Conservation (phyloP, 2,329 filamentous ascomycete species). For the Colletotrichum falcatum region DNA sequence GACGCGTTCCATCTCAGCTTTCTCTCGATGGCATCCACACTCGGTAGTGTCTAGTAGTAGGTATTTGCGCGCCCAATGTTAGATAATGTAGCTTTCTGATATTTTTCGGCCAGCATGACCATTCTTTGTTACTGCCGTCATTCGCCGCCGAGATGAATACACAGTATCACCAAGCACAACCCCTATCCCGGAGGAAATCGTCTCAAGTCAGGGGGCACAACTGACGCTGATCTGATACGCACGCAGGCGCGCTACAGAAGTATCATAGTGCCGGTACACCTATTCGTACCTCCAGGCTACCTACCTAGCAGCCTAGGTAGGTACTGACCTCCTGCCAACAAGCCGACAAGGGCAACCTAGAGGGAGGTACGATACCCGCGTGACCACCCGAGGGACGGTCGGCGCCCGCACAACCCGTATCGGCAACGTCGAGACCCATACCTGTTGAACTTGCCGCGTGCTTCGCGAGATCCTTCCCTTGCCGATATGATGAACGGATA, state of each 20-base stretch:
- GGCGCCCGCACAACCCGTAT: constrained; percentile 11
- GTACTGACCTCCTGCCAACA: too few species aligned
- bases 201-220: constrained; percentile 21
- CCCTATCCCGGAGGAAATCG: constrained; percentile 22
- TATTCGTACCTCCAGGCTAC: too few species aligned
- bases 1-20: constrained; percentile 2
- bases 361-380: constrained; percentile 1
- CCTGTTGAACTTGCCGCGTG: background rate
- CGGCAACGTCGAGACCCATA: background rate
- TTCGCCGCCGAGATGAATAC: constrained; percentile 19
- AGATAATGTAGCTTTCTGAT: background rate
- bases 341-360: background rate
- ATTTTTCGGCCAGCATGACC: background rate
- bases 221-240: constrained; percentile 32
- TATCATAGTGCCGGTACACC: background rate
- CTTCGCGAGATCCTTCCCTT: constrained; percentile 2
- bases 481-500: constrained; percentile 20
- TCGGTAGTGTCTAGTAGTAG: background rate
- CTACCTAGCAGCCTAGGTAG: too few species aligned
- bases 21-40: background rate
- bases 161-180: background rate
- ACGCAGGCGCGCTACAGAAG: constrained; percentile 1
- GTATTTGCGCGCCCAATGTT: background rate
- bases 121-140: constrained; percentile 19
- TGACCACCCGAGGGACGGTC: background rate